A percentile compares a stretch with the other conserved stretches of the same genome.
Evolutionary conservation across 371 early-diverging fungal species (phyloP).

Genomic region (Apophysomyces ossiformis): DNA sequence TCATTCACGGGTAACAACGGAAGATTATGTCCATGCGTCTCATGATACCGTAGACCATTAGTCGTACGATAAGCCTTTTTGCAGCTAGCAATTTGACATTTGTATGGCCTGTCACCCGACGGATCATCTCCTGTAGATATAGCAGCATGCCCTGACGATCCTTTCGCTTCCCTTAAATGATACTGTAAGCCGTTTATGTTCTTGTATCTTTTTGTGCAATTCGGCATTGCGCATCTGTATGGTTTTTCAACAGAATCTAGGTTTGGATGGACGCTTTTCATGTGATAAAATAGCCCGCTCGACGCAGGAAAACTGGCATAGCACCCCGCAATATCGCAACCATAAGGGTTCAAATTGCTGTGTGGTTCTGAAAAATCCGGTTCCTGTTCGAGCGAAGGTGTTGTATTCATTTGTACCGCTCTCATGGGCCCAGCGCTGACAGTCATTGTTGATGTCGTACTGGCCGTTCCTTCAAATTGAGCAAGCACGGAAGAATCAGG

Average conservation of each 20-base stretch:
- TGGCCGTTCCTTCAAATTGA: constrained; percentile 15
- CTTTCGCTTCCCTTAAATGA: constrained; percentile 83
- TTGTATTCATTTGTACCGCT: neutral
- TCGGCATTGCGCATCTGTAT: constrained; percentile 81
- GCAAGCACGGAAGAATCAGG: constrained; percentile 19
- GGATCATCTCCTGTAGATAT: constrained; percentile 11
- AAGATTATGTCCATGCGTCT: constrained; percentile 39
- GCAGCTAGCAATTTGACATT: constrained; percentile 45
- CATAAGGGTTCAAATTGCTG: constrained; percentile 62
- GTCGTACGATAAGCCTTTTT: constrained; percentile 51
- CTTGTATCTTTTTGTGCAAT: constrained; percentile 91
- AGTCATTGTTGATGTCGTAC: neutral
- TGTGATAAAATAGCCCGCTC: constrained; percentile 68
- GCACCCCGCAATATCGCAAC: constrained; percentile 70
- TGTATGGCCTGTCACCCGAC: constrained; percentile 31
- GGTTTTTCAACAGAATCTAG: constrained; percentile 55
- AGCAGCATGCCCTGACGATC: constrained; percentile 54
- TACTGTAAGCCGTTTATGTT: constrained; percentile 97
- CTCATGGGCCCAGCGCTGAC: neutral
- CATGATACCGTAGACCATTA: constrained; percentile 50
- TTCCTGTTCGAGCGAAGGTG: neutral
- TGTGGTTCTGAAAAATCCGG: constrained; percentile 9
- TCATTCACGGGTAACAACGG: constrained; percentile 4
- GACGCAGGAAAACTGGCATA: constrained; percentile 62
- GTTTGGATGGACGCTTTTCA: constrained; percentile 65